A percentile compares a stretch with the other conserved stretches of the same genome.
These are phyloP conservation scores for Colletotrichum aenigma DNA, from an alignment of 2,329 filamentous ascomycete genomes.

Conservation along the genomic window DNA sequence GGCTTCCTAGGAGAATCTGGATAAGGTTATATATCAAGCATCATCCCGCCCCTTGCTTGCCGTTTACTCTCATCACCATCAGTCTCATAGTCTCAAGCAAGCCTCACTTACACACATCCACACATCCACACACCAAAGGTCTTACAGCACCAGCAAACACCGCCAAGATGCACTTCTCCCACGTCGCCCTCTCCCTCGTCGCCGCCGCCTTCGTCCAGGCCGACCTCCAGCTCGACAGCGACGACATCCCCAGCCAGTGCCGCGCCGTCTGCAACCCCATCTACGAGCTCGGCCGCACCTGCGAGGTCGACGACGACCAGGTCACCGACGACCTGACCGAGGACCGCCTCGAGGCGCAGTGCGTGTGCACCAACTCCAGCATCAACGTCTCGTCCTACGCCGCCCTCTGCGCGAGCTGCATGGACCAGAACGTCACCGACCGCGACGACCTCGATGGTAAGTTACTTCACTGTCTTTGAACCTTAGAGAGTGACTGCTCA, in stretches of 20 bases:
- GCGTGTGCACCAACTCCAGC: slow-evolving; percentile 44
- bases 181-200: slow-evolving; percentile 13
- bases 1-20: not conserved
- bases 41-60: not conserved
- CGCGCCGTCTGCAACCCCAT: slow-evolving; percentile 21
- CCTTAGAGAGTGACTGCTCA: no score
- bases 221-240: slow-evolving; percentile 20
- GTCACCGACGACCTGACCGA: slow-evolving; percentile 35
- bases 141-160: not conserved
- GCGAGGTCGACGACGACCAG: slow-evolving; percentile 23
- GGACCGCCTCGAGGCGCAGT: slow-evolving; percentile 40
- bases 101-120: not conserved
- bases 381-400: slow-evolving; percentile 41
- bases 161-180: slow-evolving; percentile 21
- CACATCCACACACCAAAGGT: not conserved
- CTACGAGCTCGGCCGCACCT: slow-evolving; percentile 15
- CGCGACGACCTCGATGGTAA: slow-evolving; percentile 23
- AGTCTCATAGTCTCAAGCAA: not conserved
- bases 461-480: not conserved
- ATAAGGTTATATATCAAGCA: slow-evolving; percentile 9
- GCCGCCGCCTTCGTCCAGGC: slow-evolving; percentile 16
- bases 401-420: slow-evolving; percentile 28
- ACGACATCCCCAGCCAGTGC: slow-evolving; percentile 24
- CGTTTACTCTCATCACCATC: not conserved
- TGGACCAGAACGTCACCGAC: slow-evolving; percentile 20